Conservation (phyloP, 306 rosid species). For the Medicago lupulina region DNA sequence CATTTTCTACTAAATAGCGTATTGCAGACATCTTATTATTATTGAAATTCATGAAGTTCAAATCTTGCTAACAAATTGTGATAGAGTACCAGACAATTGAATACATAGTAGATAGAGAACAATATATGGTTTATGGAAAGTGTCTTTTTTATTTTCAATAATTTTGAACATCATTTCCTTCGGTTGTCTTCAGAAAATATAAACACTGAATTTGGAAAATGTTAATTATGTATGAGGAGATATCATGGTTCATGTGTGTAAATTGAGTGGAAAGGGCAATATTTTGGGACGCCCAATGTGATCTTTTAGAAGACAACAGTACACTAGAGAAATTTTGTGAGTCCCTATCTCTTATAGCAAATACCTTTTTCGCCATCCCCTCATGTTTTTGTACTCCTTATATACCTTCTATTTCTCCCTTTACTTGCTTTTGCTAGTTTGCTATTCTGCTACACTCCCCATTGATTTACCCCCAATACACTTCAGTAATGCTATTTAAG, state of each 20-base stretch:
- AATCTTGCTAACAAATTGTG: not conserved
- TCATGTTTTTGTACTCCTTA: no score
- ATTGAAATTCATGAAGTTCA: not conserved
- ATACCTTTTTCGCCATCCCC: no score
- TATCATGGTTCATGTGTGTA: not conserved
- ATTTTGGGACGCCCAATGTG: conserved; percentile 3
- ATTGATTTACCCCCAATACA: no score
- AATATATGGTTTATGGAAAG: not conserved
- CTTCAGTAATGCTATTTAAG: no score
- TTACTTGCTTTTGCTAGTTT: no score
- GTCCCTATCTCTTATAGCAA: not conserved
- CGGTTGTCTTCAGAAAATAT: not conserved
- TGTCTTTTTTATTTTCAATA: not conserved
- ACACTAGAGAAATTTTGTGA: not conserved
- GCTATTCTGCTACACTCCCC: no score
- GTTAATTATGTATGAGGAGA: not conserved
- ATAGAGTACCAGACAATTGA: not conserved
- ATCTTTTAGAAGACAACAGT: conserved; percentile 5
- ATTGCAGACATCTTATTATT: no score
- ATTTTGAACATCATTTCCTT: not conserved
- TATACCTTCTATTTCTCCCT: no score
- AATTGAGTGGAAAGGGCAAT: not conserved
- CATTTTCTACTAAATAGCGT: no score
- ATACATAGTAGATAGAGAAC: not conserved
- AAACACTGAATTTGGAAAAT: not conserved